Base-by-base conservation (phyloP, 352 stramenopile genomes). In the Peronospora tabacina region DNA sequence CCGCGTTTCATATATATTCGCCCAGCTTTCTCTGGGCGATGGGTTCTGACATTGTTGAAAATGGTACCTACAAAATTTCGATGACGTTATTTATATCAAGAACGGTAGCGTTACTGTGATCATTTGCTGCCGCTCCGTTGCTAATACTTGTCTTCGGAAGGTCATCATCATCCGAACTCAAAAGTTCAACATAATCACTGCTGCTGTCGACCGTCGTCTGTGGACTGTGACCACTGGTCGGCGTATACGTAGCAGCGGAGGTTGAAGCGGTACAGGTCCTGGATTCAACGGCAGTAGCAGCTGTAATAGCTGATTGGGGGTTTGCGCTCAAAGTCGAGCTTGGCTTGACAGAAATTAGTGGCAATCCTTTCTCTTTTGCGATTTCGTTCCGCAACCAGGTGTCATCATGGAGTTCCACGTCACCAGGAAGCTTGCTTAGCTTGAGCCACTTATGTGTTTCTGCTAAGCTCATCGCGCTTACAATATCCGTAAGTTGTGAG, bases 361-460 rank as follows among this genome's bases (percentile, higher is more conserved):
- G 43, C 12, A 64, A 38, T 2, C 70, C 74, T 40, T 68, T 73
- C 22, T 75, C 66, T 48, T 85, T 85, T 1, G 63, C 66, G 47
- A 93, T 85, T 44, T 90, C 76, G 29, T 73, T 66, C 6, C 74
- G 62, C 13, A 93, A 57, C 82, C 82, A 93, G 10, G 53, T 52
- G 20, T 87, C 82, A 26, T 82, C 65, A 19, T 78, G 79, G 11
- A 90, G 52, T 5, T 82, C 75, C n/a, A 90, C 75, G 38, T 87
- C 75, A 7, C 49, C 52, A 33, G 80, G 80, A 12, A 93, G 57
- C 42, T 85, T 87, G 5, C 20, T 70, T 10, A 87, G 35, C 42
- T 82, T 78, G 0, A 93, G 68, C 77, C 80, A 90, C 45, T 63
- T 62, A 22, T 91, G 55, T 16, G 77, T 87, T 33, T 88, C 77